Base-by-base conservation (phyloP, 345 rosid species). In the Erodium maritimum region DNA sequence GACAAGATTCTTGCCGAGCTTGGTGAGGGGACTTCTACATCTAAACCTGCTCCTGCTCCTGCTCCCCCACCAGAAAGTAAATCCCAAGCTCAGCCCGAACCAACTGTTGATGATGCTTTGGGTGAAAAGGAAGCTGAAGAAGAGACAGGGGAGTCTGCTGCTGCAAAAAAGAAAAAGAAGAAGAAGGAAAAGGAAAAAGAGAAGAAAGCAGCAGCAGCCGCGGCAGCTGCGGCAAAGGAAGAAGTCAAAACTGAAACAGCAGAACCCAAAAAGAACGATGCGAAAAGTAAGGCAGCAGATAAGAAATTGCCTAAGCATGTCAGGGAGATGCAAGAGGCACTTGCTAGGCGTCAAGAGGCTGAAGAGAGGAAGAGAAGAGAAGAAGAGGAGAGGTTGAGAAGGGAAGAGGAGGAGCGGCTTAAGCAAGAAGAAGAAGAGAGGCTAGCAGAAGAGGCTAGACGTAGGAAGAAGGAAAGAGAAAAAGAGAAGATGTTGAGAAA, bases 371-470 rank as follows among this genome's bases (percentile, higher is more conserved):
- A 76, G 70, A 85, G 80, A 63, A 80, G 74, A 75, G 99, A 93
- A 76, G 88, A 85, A 67, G 96, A 86, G 73, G 99, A 93, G 65
- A 93, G 65, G 78, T 48, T 77, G 61, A 85, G 83, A 72, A 93
- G 76, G 74, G 99, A 93, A 76, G 94, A 89, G 75, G 96, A 93
- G 79, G 99, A 89, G 61, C 77, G 86, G 33, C 78, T 19, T 46
- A 79, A 72, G 77, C 87, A 73, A 65, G 99, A 93, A 75, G 96
- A 86, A 73, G 85, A 79, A 54, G 96, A 86, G 78, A 83, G 71
- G 74, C 89, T 79, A 82, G 96, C 87, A 37, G 99, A 93, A 65
- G 99, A 93, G 80, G 91, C 96, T 67, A 93, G 66, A 73, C 91
- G 95, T 16, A 71, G 65, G 80, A 88, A 75, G 67, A 89, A 87